Base-by-base conservation (phyloP, 139 green algal genomes). In the Ettlia oleoabundans region DNA sequence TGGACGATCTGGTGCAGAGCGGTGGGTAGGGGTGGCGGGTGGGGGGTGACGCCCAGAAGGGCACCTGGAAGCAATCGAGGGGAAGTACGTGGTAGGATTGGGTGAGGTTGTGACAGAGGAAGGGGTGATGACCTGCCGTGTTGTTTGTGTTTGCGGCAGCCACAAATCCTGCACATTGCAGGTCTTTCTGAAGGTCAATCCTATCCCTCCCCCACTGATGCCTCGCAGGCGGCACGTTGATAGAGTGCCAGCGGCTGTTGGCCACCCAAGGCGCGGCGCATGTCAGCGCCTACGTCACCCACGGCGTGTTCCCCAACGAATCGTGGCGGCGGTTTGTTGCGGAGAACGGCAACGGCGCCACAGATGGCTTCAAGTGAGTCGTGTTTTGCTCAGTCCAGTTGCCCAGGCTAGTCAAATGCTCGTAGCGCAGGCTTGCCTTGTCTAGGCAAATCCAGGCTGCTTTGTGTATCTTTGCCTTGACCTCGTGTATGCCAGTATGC, bases 1-100 rank as follows among this genome's bases (percentile, higher is more conserved):
- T 99, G 41, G 97, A 99, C 81, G 97, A 99, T 85, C 91, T 99
- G 68, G 96, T 99, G 76, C 96, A 99, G 90, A 96, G 91, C 8
- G 85, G 78, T 77, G 65, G 7, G 51, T n/a, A n/a, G n/a, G n/a
- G n/a, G n/a, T n/a, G n/a, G n/a, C n/a, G n/a, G n/a, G n/a, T n/a
- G n/a, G n/a, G n/a, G n/a, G n/a, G n/a, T n/a, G n/a, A n/a, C n/a
- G n/a, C n/a, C n/a, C n/a, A n/a, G n/a, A n/a, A n/a, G 62, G 62
- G 10, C 24, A 32, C 18, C 2, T 5, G 63, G 47, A 10, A 58
- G 47, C 15, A 15, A 15, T 58, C 13, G 47, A 15, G 13, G 47
- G 47, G 13, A 58, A 15, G 47, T 10, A 15, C 15, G 47, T 58
- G 47, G 10, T 10, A 58, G 10, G 61, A 26, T 21, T 42, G 3